Base-by-base conservation (phyloP, 1,284 basidiomycete species). In the Termitomyces sp. region DNA sequence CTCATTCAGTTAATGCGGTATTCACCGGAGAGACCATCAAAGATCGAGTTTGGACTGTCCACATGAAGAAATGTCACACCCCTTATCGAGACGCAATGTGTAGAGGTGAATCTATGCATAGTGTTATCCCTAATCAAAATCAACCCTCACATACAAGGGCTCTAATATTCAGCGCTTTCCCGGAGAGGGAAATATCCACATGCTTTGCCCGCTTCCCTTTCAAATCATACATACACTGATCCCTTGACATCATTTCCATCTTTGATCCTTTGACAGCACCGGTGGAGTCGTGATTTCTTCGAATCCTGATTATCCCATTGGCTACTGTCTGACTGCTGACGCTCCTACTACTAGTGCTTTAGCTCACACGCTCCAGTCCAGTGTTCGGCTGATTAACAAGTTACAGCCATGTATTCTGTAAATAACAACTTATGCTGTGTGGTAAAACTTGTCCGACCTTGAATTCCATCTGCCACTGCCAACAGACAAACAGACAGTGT, bases 241-340 rank as follows among this genome's bases (percentile, higher is more conserved):
- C 36, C 15, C 5, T 12, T 28, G 3, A 38, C 8, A 28, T n/a
- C 24, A 26, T 26, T 43, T 17, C 26, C 47, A 49, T 39, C n/a
- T 48, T 28, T 38, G 36, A 49, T 49, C 6, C 17, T 47, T 38
- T 39, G 34, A 28, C 26, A n/a, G n/a, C n/a, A 9, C 24, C 10
- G 3, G 34, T n/a, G 24, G 47, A 12, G 13, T n/a, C 30, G 19
- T 28, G n/a, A 40, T 24, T 10, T n/a, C 21, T 15, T 40, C 39
- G 46, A 38, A 54, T 57, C 19, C n/a, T 7, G 34, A 34, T n/a
- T 17, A 38, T 53, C 15, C 30, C 17, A 47, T 47, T 41, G 44
- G 44, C 19, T 13, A n/a, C 28, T 36, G 1, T 24, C 15, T 1
- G 10, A 39, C 12, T 39, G 21, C 13, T 34, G 46, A 48, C 19